phyloP scores from a whole-genome alignment of 805 yeast genomes.

The Ogataea minuta region DNA sequence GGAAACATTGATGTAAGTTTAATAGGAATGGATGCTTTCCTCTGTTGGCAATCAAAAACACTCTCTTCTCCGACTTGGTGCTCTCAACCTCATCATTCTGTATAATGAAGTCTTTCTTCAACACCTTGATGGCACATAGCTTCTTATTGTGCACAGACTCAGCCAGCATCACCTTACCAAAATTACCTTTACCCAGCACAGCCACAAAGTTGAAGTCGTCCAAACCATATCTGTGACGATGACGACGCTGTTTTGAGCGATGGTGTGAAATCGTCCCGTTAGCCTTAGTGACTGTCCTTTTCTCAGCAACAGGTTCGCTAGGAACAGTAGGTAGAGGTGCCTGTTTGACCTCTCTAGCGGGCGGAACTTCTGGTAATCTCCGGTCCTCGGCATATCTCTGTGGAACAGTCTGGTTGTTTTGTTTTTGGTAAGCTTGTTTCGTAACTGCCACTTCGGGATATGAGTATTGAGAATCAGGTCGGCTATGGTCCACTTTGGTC shows the following conservation, averaged over 20 bases:
- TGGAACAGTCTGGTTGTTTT: constrained; percentile 6
- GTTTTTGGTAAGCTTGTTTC: constrained; percentile 14
- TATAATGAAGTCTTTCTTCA: constrained; percentile 92
- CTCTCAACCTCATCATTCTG: constrained; percentile 96
- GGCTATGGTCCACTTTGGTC: constrained; percentile 8
- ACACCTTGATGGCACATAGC: constrained; percentile 92
- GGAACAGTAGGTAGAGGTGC: constrained; percentile 3
- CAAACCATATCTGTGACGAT: constrained; percentile 77
- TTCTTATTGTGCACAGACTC: constrained; percentile 80
- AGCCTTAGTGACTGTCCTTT: background rate
- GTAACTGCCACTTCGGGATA: constrained; percentile 30
- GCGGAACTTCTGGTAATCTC: constrained; percentile 18
- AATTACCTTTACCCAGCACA: constrained; percentile 96
- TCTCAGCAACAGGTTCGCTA: constrained; percentile 1
- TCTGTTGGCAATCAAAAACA: constrained; percentile 68
- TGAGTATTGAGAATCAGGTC: constrained; percentile 10
- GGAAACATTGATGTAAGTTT: constrained; percentile 92
- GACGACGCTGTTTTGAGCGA: constrained; percentile 35
- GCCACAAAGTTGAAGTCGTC: constrained; percentile 95
- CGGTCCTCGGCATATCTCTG: constrained; percentile 17
- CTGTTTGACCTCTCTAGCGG: constrained; percentile 8
- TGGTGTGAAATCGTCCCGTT: constrained; percentile 14
- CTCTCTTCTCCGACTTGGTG: constrained; percentile 91
- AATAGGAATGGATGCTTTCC: constrained; percentile 91
- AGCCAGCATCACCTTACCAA: constrained; percentile 97